phyloP scores from a whole-genome alignment of 352 stramenopile genomes.

The Phytophthora foliorum region DNA sequence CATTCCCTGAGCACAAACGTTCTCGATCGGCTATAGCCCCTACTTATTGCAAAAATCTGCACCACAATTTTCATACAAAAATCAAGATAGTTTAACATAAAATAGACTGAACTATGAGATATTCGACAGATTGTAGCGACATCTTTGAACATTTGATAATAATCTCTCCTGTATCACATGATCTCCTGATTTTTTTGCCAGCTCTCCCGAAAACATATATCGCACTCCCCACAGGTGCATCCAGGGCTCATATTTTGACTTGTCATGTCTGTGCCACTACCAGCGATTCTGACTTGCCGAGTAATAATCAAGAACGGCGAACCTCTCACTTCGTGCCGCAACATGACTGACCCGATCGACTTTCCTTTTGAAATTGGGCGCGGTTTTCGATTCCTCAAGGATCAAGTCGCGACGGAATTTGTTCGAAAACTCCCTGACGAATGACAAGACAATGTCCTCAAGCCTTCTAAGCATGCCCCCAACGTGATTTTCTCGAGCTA shows the following conservation, averaged over 20 bases:
- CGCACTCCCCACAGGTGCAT: not conserved
- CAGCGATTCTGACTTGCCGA: constrained; percentile 6
- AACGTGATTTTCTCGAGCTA: constrained; percentile 16
- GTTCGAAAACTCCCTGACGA: not conserved
- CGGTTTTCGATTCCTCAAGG: not conserved
- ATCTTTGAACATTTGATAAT: not conserved
- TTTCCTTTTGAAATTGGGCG: not conserved
- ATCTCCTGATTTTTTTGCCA: not conserved
- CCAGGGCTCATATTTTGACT: not conserved
- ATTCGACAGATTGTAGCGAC: not conserved
- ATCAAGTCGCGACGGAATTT: constrained; percentile 13
- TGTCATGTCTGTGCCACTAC: not conserved
- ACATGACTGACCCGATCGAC: not conserved
- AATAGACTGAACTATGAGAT: not conserved
- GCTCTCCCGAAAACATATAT: not conserved
- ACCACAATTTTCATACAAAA: constrained; percentile 14
- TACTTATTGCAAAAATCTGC: constrained; percentile 12
- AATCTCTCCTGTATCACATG: constrained; percentile 4
- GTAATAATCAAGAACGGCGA: constrained; percentile 6
- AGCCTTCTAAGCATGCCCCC: constrained; percentile 9
- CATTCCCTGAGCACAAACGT: constrained; percentile 23
- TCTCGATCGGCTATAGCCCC: constrained; percentile 20
- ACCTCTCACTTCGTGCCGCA: constrained; percentile 8
- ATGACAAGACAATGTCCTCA: not conserved
- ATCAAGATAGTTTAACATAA: not conserved